Evolutionary conservation across 2,329 filamentous ascomycete species (phyloP), one percentile per base, ranked within the genome.

Genomic region (Neofusicoccum parvum): DNA sequence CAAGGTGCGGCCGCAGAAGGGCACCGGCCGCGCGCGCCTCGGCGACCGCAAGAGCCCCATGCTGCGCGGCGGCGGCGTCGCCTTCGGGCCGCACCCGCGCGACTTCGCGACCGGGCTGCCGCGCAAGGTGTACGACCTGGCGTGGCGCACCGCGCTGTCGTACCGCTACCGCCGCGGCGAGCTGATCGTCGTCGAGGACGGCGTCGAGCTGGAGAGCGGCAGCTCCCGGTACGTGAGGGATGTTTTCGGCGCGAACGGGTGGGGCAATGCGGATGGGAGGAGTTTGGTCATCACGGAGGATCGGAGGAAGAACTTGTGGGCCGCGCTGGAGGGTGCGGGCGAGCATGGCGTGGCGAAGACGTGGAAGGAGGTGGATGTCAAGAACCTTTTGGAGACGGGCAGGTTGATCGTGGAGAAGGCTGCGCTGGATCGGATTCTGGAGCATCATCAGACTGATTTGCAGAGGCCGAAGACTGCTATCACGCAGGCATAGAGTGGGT

Each of bases 81-180:
- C 88, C 0, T 92, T 93, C 74, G 95, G 95, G n/a, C 95, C 95
- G 34, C 89, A 94, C 72, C 94, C 94, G 32, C 87, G 95, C 76
- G 92, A 98, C 80, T 99, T 99, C 75, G 87, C 87, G 67, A 96
- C 94, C 23, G 86, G 86, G 15, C 83, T 99, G 64, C 93, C 90
- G 72, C 86, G 86, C 75, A 98, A 98, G 82, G 87, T 97, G 54
- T 99, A 99, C 81, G 94, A 98, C 79, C 85, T 96, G 72, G 95
- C 95, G 10, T 98, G 92, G 92, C 88, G 95, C 75, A 98, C 91
- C 49, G 95, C 95, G 11, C 85, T 99, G 69, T 95, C 91, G 74
- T 96, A 97, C 82, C 88, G 95, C 67, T 98, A 95, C 80, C 85
- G 90, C 70, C 88, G 89, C 70, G 95, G 94, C 56, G 92, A 98